Base-by-base conservation (phyloP, 306 rosid species). In the Comarum palustre region DNA sequence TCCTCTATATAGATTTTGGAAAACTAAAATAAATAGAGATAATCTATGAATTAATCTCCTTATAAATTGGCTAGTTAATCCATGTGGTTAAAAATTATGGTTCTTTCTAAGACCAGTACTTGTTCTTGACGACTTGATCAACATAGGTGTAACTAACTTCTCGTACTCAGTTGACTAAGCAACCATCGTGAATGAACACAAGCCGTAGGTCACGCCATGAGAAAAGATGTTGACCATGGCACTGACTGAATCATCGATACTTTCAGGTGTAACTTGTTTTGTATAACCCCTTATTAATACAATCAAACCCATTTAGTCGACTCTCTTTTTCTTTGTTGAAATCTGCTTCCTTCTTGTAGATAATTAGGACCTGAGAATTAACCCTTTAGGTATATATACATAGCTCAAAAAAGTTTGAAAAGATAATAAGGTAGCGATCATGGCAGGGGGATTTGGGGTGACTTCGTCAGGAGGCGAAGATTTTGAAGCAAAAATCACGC, bases 401-500 rank as follows among this genome's bases (percentile, higher is more conserved):
- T 60, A 52, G 31, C 8, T 34, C 12, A 69, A 27, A 27, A 38
- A 70, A 52, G 46, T 24, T 20, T 12, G 41, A 8, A 50, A 69
- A 20, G 36, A 68, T n/a, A 27, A 10, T 50, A 32, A 7, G 8
- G 34, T 52, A 54, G 8, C 16, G 12, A 20, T 52, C 50, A 70
- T 70, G 74, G 88, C 84, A 0, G 90, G 83, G 68, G 80, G 73
- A 36, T 71, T 86, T 39, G 42, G 63, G 32, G 19, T 78, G 2
- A 71, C 17, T 25, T 7, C 74, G 0, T 0, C 78, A 5, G 36
- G 75, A 17, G 80, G 69, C 0, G 54, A 38, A 15, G 63, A 80
- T 0, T 89, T 82, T 60, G 89, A 89, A 47, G 89, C 89, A 0
- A 84, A 14, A 72, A 86, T 84, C 65, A 89, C 89, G 0, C 27